These are phyloP conservation scores for Ustilago curta DNA, from an alignment of 1,284 basidiomycete species.

Conservation along the genomic window DNA sequence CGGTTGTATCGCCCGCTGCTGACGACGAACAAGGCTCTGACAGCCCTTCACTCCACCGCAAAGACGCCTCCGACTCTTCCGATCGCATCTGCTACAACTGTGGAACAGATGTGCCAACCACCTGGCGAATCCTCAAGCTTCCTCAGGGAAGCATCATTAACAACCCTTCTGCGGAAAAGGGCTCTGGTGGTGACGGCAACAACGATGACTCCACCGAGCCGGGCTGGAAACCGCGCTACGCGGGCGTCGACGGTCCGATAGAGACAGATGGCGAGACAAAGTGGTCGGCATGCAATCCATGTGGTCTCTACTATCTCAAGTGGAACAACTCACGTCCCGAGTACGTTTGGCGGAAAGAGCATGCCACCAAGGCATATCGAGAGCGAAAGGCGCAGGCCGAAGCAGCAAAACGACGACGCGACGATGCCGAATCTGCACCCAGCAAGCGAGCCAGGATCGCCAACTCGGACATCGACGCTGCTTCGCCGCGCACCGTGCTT, in stretches of 20 bases:
- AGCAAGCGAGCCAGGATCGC: constrained; percentile 30
- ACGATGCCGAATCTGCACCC: constrained; percentile 9
- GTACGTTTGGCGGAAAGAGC: constrained; percentile 53
- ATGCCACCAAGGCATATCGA: constrained; percentile 34
- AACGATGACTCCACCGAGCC: constrained; percentile 18
- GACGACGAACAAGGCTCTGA: constrained; percentile 27
- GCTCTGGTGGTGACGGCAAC: constrained; percentile 13
- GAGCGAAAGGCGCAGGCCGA: constrained; percentile 36
- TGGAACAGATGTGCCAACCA: constrained; percentile 47
- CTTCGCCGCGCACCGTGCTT: constrained; percentile 25
- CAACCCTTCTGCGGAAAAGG: constrained; percentile 50
- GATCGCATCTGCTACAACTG: constrained; percentile 64
- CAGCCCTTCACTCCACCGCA: constrained; percentile 24
- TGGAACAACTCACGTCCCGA: constrained; percentile 57
- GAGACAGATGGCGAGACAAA: constrained; percentile 49
- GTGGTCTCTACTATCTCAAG: constrained; percentile 63
- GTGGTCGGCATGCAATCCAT: constrained; percentile 66
- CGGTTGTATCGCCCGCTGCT: constrained; percentile 18
- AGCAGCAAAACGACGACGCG: constrained; percentile 28
- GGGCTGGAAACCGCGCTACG: constrained; percentile 28
- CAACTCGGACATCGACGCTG: constrained; percentile 24
- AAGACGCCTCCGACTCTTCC: constrained; percentile 14
- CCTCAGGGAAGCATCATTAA: constrained; percentile 46
- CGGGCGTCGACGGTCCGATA: constrained; percentile 19
- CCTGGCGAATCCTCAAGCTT: constrained; percentile 59